Evolutionary conservation across 495 filamentous ascomycete species (phyloP).

Genomic region (Podospora conica): DNA sequence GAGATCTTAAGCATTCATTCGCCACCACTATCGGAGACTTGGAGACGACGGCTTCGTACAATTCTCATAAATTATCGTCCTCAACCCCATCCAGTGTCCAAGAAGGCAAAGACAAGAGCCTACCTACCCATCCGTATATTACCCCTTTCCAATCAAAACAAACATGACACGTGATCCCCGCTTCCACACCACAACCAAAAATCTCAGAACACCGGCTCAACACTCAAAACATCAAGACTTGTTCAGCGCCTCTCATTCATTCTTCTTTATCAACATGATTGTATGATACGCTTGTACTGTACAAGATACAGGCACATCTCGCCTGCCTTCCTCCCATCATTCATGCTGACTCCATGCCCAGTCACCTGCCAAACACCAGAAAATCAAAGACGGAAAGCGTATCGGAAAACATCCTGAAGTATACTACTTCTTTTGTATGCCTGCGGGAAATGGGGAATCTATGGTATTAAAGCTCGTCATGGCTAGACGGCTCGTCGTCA

Average conservation of each 20-base stretch:
- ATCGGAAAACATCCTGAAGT: constrained; percentile 9
- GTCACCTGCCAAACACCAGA: constrained; percentile 18
- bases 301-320: constrained; percentile 6
- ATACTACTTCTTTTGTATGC: constrained; percentile 22
- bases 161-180: neutral
- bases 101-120: too few relatives aligned
- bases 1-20: too few relatives aligned
- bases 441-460: constrained; percentile 29
- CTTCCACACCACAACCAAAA: neutral
- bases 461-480: constrained; percentile 83
- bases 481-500: constrained; percentile 66
- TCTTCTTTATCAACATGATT: constrained; percentile 12
- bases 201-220: neutral
- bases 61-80: too few relatives aligned
- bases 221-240: neutral
- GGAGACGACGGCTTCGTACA: too few relatives aligned
- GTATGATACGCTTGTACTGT: constrained; percentile 9
- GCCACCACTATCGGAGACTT: too few relatives aligned
- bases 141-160: neutral
- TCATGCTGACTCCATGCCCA: constrained; percentile 19
- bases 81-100: too few relatives aligned
- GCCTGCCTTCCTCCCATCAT: neutral
- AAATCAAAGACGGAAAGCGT: constrained; percentile 2
- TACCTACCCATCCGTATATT: too few relatives aligned
- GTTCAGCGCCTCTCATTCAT: neutral